Conservation (phyloP, 805 yeast genomes). For the Blastobotrys peoriensis region DNA sequence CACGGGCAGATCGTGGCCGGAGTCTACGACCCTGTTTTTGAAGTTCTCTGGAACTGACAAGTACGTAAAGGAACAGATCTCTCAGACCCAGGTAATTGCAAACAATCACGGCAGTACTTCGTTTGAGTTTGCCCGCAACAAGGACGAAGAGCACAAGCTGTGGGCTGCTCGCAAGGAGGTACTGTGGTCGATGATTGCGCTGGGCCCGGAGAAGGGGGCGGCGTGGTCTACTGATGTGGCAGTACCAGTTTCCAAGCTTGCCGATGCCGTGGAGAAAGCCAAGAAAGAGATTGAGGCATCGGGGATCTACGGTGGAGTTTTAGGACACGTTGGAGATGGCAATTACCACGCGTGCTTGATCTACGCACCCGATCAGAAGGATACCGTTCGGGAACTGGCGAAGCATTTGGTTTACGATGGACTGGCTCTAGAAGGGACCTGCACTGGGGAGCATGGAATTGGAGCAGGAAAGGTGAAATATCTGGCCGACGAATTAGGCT, state of each 20-base stretch:
- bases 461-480: conserved; percentile 66
- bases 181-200: conserved; percentile 59
- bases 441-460: conserved; percentile 84
- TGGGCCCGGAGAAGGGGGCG: conserved; percentile 52
- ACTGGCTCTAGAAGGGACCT: conserved; percentile 67
- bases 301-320: conserved; percentile 50
- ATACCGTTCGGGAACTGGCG: conserved; percentile 44
- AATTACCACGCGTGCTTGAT: conserved; percentile 63
- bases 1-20: conserved; percentile 47
- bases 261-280: conserved; percentile 56
- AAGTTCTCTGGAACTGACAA: conserved; percentile 51
- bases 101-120: conserved; percentile 46
- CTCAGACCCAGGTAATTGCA: conserved; percentile 47
- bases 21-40: conserved; percentile 55
- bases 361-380: conserved; percentile 33
- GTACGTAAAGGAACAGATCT: conserved; percentile 39
- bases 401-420: conserved; percentile 62
- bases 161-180: conserved; percentile 75
- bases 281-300: conserved; percentile 51
- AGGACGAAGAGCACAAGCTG: conserved; percentile 57
- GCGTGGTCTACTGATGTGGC: conserved; percentile 79
- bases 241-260: conserved; percentile 66
- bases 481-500: conserved; percentile 58
- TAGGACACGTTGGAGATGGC: conserved; percentile 84
- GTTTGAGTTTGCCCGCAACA: conserved; percentile 56